Conservation (phyloP, 148 eudicot species). For the Cornus controversa region DNA sequence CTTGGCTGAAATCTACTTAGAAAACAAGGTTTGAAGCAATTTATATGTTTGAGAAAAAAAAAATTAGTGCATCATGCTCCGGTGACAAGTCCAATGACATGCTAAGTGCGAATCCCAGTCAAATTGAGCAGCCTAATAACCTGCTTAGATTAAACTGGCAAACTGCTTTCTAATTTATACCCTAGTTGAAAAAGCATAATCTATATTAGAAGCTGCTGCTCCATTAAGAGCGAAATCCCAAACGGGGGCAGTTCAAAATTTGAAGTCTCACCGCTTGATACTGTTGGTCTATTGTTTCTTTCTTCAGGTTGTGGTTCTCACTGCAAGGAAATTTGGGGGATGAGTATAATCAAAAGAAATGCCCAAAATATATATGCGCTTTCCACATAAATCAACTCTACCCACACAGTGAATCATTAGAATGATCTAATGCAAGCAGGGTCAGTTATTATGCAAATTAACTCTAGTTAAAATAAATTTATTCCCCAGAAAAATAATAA, state of each 20-base stretch:
- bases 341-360: not conserved
- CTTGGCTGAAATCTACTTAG: not conserved
- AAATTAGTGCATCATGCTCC: not conserved
- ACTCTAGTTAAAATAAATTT: too few relatives aligned
- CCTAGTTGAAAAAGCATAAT: not conserved
- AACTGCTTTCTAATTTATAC: too few relatives aligned
- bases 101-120: not conserved
- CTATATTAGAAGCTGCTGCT: not conserved
- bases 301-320: conserved; percentile 79
- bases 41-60: not conserved
- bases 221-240: not conserved
- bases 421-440: not conserved
- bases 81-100: not conserved
- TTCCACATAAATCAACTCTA: not conserved
- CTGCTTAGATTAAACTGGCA: not conserved
- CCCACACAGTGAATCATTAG: not conserved
- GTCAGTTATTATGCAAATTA: too few relatives aligned
- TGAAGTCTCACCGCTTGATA: conserved; percentile 47
- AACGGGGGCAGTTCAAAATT: not conserved
- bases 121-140: too few relatives aligned
- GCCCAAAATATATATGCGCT: not conserved
- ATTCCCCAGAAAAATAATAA: too few relatives aligned
- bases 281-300: conserved; percentile 72
- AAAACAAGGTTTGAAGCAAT: not conserved
- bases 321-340: conserved; percentile 32